Evolutionary conservation across 2,329 filamentous ascomycete species (phyloP), one percentile per base, ranked within the genome.

Genomic region (Myriosclerotinia duriaeana): DNA sequence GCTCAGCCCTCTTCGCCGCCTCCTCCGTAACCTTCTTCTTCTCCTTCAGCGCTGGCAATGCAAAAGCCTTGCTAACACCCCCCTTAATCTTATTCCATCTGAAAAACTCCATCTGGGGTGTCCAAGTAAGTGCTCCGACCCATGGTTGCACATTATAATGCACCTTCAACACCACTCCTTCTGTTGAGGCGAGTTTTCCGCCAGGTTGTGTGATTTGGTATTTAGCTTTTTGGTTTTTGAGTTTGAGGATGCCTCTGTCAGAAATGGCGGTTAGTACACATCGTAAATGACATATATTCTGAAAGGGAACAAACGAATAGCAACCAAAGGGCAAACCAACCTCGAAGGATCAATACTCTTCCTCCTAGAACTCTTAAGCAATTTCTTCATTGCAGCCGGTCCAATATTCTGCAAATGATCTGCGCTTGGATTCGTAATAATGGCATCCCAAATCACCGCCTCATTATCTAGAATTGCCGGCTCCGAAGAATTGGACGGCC

Each of bases 81-180:
- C 85, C 87, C 72, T 82, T 80, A 69, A 93, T 74, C 64, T 80
- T 82, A 79, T 87, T 84, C 91, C 91, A 93, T 60, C 80, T 77
- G 12, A 85, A 85, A 66, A 85, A 78, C 70, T 85, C 81, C 53
- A 76, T 72, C 69, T 82, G 78, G 69, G 74, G 75, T 74, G 90
- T 89, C 95, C 95, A 99, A 53, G 90, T 90, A 77, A 98, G 79
- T 63, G 89, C 79, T 17, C 95, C 95, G 14, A 99, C 92, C 92
- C 94, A 98, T 42, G 95, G 95, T 82, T 99, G 95, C 68, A 98
- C 90, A 79, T 98, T 98, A 87, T 96, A 99, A 76, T 95, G 89
- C 64, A 98, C 81, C 74, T 89, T 87, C 69, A 99, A 81, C 40
- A 86, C 88, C 66, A 94, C 92, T 76, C 95, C 88, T 61, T 84